phyloP scores from a whole-genome alignment of 2,329 filamentous ascomycete species.

The Botrytis hyacinthi region DNA sequence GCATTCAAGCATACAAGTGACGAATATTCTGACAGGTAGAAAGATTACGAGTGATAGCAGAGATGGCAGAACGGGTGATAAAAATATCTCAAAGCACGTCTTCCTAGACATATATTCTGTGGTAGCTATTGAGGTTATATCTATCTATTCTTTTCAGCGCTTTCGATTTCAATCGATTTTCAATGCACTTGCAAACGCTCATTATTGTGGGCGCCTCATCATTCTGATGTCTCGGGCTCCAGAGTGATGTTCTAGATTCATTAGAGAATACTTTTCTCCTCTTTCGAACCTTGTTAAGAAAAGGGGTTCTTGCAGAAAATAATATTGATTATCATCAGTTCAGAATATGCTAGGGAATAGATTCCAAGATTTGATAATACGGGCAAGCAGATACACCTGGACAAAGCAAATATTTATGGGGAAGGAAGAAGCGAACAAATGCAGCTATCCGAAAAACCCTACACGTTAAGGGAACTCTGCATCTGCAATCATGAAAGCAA shows the following conservation, averaged over 20 bases:
- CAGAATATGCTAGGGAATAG: rapidly evolving
- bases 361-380: background rate
- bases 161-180: background rate
- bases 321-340: background rate
- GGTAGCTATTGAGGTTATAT: background rate
- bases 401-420: background rate
- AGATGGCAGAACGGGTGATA: rapidly evolving
- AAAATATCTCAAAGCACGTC: background rate
- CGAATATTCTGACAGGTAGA: too few relatives aligned
- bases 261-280: background rate
- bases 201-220: background rate
- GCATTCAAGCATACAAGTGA: background rate
- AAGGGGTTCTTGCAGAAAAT: background rate
- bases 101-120: background rate
- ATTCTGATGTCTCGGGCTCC: background rate
- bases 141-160: rapidly evolving
- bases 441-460: background rate
- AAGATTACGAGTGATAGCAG: background rate
- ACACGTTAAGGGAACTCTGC: background rate
- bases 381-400: background rate
- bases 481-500: background rate
- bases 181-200: background rate
- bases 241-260: background rate
- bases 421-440: background rate
- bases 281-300: background rate